Conservation (phyloP, 176 grass and related monocot species). For the Panicum miliaceum region DNA sequence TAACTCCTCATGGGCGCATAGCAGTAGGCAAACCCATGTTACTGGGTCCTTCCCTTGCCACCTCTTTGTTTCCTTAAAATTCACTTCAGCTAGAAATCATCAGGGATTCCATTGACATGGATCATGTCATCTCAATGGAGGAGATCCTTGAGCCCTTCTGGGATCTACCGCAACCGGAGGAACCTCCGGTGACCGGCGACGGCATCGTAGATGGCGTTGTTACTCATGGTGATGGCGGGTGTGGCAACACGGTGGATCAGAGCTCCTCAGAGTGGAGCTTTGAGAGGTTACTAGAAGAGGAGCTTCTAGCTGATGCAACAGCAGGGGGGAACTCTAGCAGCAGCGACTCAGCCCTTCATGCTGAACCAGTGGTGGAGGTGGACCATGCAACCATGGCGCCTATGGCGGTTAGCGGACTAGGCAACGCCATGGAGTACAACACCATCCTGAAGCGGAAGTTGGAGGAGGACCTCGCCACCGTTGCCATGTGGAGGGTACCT, state of each 20-base stretch:
- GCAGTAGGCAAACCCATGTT: background rate
- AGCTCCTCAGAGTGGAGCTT: constrained; percentile 52
- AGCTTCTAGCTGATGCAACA: background rate
- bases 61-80: background rate
- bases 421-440: constrained; percentile 62
- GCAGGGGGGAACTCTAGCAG: background rate
- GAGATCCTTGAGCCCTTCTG: constrained; percentile 43
- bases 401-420: background rate
- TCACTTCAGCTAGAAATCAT: background rate
- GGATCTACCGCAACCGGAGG: background rate
- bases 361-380: constrained; percentile 21
- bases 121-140: constrained; percentile 54
- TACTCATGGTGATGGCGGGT: background rate
- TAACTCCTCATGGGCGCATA: constrained; percentile 9
- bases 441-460: constrained; percentile 62
- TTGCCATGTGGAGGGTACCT: constrained; percentile 79
- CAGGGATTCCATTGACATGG: constrained; percentile 33
- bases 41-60: background rate
- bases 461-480: constrained; percentile 62
- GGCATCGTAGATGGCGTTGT: background rate
- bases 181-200: background rate
- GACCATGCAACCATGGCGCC: background rate
- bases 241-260: background rate
- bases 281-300: constrained; percentile 62
- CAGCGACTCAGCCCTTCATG: background rate